Evolutionary conservation across 2,329 filamentous ascomycete species (phyloP).

Genomic region (Fusarium sp.): DNA sequence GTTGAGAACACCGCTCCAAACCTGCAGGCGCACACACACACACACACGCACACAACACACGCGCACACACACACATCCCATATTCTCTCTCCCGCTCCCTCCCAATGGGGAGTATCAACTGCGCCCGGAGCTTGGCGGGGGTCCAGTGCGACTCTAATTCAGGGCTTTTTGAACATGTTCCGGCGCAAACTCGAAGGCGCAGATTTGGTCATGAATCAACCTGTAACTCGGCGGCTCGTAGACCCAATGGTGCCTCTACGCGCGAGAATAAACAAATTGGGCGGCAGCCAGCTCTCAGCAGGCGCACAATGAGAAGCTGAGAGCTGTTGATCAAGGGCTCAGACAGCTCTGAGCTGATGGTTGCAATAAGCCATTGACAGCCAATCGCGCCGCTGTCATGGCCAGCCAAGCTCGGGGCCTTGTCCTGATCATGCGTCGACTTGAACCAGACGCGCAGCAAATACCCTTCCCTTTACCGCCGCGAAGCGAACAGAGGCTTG

Average conservation of each 20-base stretch:
- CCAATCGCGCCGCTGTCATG: slow-evolving; percentile 36
- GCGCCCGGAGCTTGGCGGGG: slow-evolving; percentile 30
- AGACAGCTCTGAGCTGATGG: slow-evolving; percentile 34
- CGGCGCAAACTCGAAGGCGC: slow-evolving; percentile 27
- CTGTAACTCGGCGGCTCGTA: slow-evolving; percentile 13
- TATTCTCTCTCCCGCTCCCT: slow-evolving; percentile 15
- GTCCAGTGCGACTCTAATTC: slow-evolving; percentile 31
- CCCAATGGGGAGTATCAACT: slow-evolving; percentile 26
- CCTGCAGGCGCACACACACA: slow-evolving; percentile 15
- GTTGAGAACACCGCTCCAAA: slow-evolving; percentile 18
- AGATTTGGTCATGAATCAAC: slow-evolving; percentile 6
- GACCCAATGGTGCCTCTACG: slow-evolving; percentile 19
- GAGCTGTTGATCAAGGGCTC: slow-evolving; percentile 26
- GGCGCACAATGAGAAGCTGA: slow-evolving; percentile 15
- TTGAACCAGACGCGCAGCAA: slow-evolving; percentile 29
- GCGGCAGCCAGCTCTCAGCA: slow-evolving; percentile 8
- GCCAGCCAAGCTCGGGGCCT: slow-evolving; percentile 35
- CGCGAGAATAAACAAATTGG: background rate
- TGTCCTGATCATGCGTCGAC: slow-evolving; percentile 37
- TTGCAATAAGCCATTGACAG: slow-evolving; percentile 28
- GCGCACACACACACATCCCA: slow-evolving; percentile 18
- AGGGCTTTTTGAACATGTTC: slow-evolving; percentile 25
- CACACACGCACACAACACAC: slow-evolving; percentile 25
- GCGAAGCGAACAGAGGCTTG: background rate
- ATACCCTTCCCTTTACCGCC: slow-evolving; percentile 3